Base-by-base conservation (phyloP, 176 grass and related monocot genomes). In the Panicum miliaceum region DNA sequence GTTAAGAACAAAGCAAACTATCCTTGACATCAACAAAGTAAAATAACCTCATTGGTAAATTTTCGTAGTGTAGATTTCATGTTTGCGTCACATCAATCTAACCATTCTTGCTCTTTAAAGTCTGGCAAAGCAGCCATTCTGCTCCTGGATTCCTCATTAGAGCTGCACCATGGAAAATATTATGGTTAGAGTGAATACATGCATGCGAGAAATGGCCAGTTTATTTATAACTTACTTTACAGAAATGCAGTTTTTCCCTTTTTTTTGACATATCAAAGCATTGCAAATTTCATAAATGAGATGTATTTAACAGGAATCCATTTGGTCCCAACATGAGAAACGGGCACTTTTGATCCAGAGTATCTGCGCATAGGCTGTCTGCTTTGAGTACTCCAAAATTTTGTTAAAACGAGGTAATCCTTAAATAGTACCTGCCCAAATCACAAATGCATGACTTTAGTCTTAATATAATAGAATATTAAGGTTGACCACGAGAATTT, bases 1-100 rank as follows among this genome's bases (percentile, higher is more conserved):
- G 27, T 82, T 65, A 75, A 61, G 40, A 61, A 61, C 14, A 59
- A 61, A 70, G 56, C 2, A 5, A 80, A 51, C 20, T 86, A 34
- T 40, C 57, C 43, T 53, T 73, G 68, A 13, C 22, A 60, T 69
- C 22, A 15, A 53, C 41, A 80, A 42, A 73, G 57, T 73, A 74
- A 12, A 82, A 42, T 70, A 81, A 83, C 64, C 64, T 53, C 41
- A 41, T 59, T 1, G 22, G 7, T 50, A 68, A 20, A 70, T 69
- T 40, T 68, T 70, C 27, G 27, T 61, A 16, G 7, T 35, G 56
- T 75, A 19, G 10, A 25, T 68, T 75, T 79, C 76, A 75, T 6
- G 36, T 75, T 40, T 32, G 68, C 60, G 34, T 68, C 22, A 40
- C 3, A 75, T 75, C 12, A 29, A 26, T 46, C 14, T 67, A 14